Percentiles rank a stretch among this genome's conserved stretches.
phyloP scores from a whole-genome alignment of 768 basidiomycete genomes.

The Amanita exitialis region DNA sequence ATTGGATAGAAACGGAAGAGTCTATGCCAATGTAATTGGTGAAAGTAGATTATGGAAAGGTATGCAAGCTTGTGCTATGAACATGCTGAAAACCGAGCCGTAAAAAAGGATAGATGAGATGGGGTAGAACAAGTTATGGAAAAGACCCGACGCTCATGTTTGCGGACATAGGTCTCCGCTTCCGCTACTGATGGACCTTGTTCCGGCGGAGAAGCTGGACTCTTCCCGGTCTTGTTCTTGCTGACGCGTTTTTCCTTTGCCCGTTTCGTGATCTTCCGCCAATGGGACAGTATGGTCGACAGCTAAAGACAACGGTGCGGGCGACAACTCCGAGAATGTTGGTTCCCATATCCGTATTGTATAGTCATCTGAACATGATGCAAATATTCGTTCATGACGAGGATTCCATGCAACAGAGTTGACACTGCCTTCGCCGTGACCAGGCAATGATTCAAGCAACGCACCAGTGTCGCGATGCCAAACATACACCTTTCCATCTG shows the following conservation, averaged over 20 bases:
- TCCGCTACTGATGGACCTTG: background rate
- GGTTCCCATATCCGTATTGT: constrained; percentile 90
- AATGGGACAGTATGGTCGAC: constrained; percentile 8
- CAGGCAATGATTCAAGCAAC: constrained; percentile 79
- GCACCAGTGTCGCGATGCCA: constrained; percentile 86
- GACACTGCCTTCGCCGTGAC: constrained; percentile 85
- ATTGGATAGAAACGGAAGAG: background rate
- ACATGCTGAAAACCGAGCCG: background rate
- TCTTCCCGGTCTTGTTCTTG: constrained; percentile 24
- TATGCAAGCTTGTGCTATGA: constrained; percentile 4
- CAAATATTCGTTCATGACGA: constrained; percentile 82
- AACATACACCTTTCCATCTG: constrained; percentile 90
- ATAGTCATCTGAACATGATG: constrained; percentile 89
- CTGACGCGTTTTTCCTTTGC: constrained; percentile 54
- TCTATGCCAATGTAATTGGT: background rate
- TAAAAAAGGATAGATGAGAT: background rate
- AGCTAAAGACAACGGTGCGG: constrained; percentile 3
- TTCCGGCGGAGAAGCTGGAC: background rate
- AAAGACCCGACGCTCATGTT: background rate
- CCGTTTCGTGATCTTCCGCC: constrained; percentile 37
- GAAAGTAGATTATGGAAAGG: constrained; percentile 1
- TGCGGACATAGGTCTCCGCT: background rate
- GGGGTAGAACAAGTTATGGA: too few species aligned
- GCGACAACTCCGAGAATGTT: constrained; percentile 14
- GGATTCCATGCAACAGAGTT: constrained; percentile 98